These are phyloP conservation scores for Hygrocybe coccinea DNA, from an alignment of 768 basidiomycete genomes.

Conservation along the genomic window DNA sequence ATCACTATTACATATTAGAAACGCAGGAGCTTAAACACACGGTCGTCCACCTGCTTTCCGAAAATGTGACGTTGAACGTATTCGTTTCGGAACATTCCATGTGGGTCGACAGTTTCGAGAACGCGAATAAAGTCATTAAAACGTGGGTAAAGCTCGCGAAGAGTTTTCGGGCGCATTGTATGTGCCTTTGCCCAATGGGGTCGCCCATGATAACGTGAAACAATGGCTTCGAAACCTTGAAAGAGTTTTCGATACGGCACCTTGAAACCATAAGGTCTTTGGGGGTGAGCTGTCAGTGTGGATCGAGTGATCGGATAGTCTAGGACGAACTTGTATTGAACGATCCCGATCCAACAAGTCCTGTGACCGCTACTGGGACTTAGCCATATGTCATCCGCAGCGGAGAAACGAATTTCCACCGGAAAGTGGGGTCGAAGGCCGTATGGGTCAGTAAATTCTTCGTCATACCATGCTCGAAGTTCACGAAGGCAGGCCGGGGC, in stretches of 20 bases:
- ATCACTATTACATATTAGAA: neutral
- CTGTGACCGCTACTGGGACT: slow-evolving; percentile 76
- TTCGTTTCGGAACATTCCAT: slow-evolving; percentile 78
- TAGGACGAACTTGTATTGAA: slow-evolving; percentile 84
- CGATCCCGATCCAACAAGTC: slow-evolving; percentile 94
- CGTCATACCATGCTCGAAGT: slow-evolving; percentile 64
- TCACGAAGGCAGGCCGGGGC: slow-evolving; percentile 65
- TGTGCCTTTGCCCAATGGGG: slow-evolving; percentile 99
- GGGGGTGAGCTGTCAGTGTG: slow-evolving; percentile 4
- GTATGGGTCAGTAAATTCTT: slow-evolving; percentile 58
- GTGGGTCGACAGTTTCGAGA: slow-evolving; percentile 64
- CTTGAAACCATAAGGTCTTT: slow-evolving; percentile 78
- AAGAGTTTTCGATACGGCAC: slow-evolving; percentile 81
- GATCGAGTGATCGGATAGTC: neutral
- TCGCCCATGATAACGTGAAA: slow-evolving; percentile 65
- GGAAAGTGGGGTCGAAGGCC: slow-evolving; percentile 89
- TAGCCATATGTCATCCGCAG: slow-evolving; percentile 88
- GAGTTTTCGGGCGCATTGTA: slow-evolving; percentile 53
- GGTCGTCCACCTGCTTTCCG: slow-evolving; percentile 43
- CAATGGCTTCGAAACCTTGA: slow-evolving; percentile 65
- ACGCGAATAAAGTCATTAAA: slow-evolving; percentile 75
- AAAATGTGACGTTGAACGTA: slow-evolving; percentile 87
- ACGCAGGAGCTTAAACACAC: slow-evolving; percentile 38
- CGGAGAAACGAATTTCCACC: slow-evolving; percentile 86
- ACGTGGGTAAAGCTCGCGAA: slow-evolving; percentile 69